phyloP scores from a whole-genome alignment of 805 yeast species.

The Hanseniaspora nectarophila region DNA sequence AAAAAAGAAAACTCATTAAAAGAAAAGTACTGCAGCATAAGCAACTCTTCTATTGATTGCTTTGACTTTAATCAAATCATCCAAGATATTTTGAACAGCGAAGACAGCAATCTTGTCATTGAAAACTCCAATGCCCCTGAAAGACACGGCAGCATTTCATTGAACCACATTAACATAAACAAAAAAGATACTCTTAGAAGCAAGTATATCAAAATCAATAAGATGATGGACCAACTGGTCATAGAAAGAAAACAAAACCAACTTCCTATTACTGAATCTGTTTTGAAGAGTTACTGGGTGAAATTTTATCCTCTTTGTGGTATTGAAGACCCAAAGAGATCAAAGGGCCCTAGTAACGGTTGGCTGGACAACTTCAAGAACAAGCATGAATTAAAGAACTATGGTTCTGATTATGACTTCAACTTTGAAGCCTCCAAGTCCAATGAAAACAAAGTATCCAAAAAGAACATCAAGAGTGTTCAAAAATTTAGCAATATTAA shows the following conservation, averaged over 20 bases:
- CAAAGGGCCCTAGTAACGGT: constrained; percentile 47
- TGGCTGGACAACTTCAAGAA: constrained; percentile 53
- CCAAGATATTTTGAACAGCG: constrained; percentile 4
- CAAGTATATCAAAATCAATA: constrained; percentile 47
- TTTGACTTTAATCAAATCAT: constrained; percentile 7
- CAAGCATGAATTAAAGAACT: constrained; percentile 35
- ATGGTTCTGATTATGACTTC: constrained; percentile 1
- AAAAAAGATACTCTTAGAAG: constrained; percentile 21
- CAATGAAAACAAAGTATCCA: neutral
- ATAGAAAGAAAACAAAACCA: constrained; percentile 33
- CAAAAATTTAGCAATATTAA: no score
- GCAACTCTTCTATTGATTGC: constrained; percentile 18
- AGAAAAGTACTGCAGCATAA: constrained; percentile 32
- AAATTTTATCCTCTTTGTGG: constrained; percentile 44
- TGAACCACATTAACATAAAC: neutral
- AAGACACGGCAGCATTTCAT: constrained; percentile 14
- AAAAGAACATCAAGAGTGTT: neutral
- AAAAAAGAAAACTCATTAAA: constrained; percentile 42
- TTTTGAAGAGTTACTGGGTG: constrained; percentile 46
- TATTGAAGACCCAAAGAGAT: constrained; percentile 48
- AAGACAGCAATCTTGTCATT: neutral
- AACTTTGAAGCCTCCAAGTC: neutral
- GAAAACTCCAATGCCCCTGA: neutral
- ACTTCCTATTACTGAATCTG: constrained; percentile 43
- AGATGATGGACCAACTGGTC: constrained; percentile 47